Conservation (phyloP, 768 basidiomycete genomes). For the Obba rivulosa region DNA sequence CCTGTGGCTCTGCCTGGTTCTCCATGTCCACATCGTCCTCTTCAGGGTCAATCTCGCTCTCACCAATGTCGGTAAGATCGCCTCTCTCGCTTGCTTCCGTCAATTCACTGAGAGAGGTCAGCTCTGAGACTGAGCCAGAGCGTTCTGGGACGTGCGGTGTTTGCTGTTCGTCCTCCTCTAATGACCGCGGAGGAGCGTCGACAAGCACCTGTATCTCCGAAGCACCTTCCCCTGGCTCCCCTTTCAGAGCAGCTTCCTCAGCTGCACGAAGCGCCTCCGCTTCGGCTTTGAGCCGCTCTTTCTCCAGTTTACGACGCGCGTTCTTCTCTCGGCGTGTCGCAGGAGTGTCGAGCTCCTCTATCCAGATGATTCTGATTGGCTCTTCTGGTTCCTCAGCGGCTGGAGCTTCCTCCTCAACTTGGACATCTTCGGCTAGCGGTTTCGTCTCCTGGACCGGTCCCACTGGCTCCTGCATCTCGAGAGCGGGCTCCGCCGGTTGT, state of each 20-base stretch:
- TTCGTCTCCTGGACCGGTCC: not conserved
- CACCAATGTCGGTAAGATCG: not conserved
- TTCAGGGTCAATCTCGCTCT: not conserved
- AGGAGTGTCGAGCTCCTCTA: slow-evolving; percentile 72
- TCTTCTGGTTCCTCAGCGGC: slow-evolving; percentile 15
- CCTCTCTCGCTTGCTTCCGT: not conserved
- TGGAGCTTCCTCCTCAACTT: not conserved
- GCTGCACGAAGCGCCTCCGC: not conserved
- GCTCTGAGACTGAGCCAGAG: slow-evolving; percentile 5
- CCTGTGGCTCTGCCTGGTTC: not conserved
- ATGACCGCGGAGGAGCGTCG: not conserved
- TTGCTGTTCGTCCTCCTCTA: slow-evolving; percentile 2
- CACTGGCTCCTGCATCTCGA: not conserved
- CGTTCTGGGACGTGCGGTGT: no score
- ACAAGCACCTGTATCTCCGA: not conserved
- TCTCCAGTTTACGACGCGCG: slow-evolving; percentile 38
- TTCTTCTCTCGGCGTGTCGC: slow-evolving; percentile 57
- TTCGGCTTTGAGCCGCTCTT: slow-evolving; percentile 13
- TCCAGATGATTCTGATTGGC: slow-evolving; percentile 49
- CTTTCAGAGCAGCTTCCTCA: not conserved
- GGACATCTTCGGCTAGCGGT: not conserved
- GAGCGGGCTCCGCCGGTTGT: not conserved
- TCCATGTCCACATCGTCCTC: slow-evolving; percentile 1
- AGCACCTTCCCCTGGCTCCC: not conserved
- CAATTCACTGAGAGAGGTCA: slow-evolving; percentile 8